Base-by-base conservation (phyloP, 75 land plant species). In the Pinus taeda region DNA sequence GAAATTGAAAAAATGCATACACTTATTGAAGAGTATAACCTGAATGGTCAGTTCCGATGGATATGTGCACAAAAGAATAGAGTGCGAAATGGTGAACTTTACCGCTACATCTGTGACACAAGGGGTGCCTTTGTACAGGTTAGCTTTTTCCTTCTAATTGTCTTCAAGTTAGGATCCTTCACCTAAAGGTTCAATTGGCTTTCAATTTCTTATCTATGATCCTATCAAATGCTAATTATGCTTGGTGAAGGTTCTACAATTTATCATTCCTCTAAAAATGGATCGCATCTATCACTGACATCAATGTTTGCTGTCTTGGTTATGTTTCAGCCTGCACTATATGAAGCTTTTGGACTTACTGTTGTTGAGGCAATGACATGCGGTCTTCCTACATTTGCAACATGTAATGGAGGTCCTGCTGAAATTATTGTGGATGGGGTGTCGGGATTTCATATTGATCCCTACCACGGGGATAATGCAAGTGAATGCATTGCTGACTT, bases 281-380 rank as follows among this genome's bases (percentile, higher is more conserved):
- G 21, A 29, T 30, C 5, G 75, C 15, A 14, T n/a, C 6, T 33
- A 30, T 74, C 24, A 24, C 20, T 30, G 56, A 20, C 71, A 20
- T 77, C 37, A 77, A 66, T 72, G 70, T 55, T 36, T 15, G 18
- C 55, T 22, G 57, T 63, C n/a, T 5, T 76, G 66, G 36, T 13
- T 66, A 24, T 55, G 29, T 75, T 58, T 15, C 83, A 90, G 92
- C 91, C 91, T 22, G 91, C 91, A 1, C 61, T 89, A 0, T 89
- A 89, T 42, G 91, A 89, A 60, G 91, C 85, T 0, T 89, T 89
- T 70, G 91, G 91, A n/a, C 75, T 89, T 4, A 88, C 91, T 7
- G 90, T 89, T 2, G 81, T 89, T 7, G 91, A 89, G 72, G 84
- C 91, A 42, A 89, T 89, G 91, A 88, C 88, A 24, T 90, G 91